Percentiles rank a stretch among this genome's conserved stretches.
Evolutionary conservation across 176 grass and related monocot genomes (phyloP).

Genomic region (Pontederia crassipes): DNA sequence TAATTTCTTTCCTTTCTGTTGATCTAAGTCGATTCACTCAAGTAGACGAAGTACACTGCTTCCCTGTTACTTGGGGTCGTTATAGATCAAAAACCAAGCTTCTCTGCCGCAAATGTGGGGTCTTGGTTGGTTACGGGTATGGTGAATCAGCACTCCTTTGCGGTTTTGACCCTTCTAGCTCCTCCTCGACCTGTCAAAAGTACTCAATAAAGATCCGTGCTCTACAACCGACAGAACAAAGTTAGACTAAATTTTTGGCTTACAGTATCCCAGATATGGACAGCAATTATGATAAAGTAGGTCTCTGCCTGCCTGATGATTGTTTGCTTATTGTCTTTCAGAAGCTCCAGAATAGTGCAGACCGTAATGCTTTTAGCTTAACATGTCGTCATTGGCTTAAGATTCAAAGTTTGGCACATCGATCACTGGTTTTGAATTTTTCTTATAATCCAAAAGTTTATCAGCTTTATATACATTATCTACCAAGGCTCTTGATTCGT

Average conservation of each 20-base stretch:
- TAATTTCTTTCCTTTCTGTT: conserved; percentile 42
- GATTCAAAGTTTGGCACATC: conserved; percentile 58
- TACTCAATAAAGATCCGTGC: conserved; percentile 59
- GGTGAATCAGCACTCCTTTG: conserved; percentile 52
- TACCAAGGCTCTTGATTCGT: conserved; percentile 46
- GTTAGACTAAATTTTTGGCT: conserved; percentile 19
- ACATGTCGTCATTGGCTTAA: conserved; percentile 74
- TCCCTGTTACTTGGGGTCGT: conserved; percentile 32
- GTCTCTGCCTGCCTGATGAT: conserved; percentile 44
- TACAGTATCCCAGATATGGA: conserved; percentile 30
- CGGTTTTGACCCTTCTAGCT: conserved; percentile 39
- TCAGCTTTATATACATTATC: conserved; percentile 36
- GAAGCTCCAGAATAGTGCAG: conserved; percentile 40
- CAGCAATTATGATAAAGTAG: conserved; percentile 18
- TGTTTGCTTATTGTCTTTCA: conserved; percentile 62
- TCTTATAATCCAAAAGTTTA: conserved; percentile 55
- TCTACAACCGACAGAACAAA: conserved; percentile 33
- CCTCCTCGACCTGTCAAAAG: conserved; percentile 37
- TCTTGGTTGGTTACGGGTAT: conserved; percentile 37
- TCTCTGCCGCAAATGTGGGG: conserved; percentile 55
- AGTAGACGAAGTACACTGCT: conserved; percentile 43
- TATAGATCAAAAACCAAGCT: conserved; percentile 55
- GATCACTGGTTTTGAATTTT: conserved; percentile 49
- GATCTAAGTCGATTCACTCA: conserved; percentile 64
- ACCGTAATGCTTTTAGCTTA: conserved; percentile 71